These are phyloP conservation scores for Xylaria sp. DNA, from an alignment of 2,329 filamentous ascomycete species.

Conservation along the genomic window DNA sequence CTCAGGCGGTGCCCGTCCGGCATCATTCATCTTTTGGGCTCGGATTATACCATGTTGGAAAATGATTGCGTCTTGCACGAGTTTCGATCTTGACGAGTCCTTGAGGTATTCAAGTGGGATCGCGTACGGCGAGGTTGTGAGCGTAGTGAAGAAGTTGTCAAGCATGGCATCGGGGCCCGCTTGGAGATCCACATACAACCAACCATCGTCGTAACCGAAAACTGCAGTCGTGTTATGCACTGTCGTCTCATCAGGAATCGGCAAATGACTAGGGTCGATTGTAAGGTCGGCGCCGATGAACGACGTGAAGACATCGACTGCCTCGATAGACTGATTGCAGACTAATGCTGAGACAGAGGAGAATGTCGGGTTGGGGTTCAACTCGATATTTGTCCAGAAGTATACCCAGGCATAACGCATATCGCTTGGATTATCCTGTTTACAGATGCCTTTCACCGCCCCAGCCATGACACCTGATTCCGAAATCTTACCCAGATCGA, in stretches of 20 bases:
- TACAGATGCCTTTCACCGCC: too few relatives aligned
- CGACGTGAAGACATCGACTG: constrained; percentile 1
- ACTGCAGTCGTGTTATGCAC: background rate
- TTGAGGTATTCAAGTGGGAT: background rate
- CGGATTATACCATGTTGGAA: constrained; percentile 9
- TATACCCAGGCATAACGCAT: background rate
- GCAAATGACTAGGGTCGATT: background rate
- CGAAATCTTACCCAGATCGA: too few relatives aligned
- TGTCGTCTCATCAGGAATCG: background rate
- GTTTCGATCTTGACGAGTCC: background rate
- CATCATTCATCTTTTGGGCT: background rate
- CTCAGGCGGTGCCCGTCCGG: background rate
- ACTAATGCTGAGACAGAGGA: constrained; percentile 51
- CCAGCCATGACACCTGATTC: too few relatives aligned
- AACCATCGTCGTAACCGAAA: too few relatives aligned
- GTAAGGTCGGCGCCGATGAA: background rate
- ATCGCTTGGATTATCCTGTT: too few relatives aligned
- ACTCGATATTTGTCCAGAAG: constrained; percentile 33
- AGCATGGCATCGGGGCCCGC: background rate
- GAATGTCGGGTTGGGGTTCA: constrained; percentile 38
- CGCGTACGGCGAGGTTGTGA: constrained; percentile 2
- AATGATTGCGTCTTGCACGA: background rate
- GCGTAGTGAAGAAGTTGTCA: background rate
- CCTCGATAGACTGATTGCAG: constrained; percentile 19
- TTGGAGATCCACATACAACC: background rate